Evolutionary conservation across 257 asterid genomes (phyloP), one percentile per base, ranked within the genome.

Genomic region (Anisodus acutangulus): DNA sequence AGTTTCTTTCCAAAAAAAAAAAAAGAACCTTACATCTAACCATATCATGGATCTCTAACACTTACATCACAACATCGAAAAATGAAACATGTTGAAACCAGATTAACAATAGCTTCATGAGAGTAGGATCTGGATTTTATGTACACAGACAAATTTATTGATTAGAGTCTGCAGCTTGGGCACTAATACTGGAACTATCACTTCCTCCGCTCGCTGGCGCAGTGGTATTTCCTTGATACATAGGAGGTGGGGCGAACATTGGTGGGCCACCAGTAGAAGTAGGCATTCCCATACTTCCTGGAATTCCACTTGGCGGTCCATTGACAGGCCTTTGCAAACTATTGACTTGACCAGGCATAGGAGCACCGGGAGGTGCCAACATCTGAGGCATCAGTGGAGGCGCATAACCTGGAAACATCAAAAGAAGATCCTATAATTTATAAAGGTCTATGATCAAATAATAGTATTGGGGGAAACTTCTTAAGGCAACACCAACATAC

Each of bases 301-400:
- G 93, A 85, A 85, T 76, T 78, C 93, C 91, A n/a, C 93, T 93
- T 45, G 94, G 93, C 26, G 88, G 88, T 41, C 45, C 45, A 5
- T 85, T 84, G 26, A 83, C 19, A 2, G 97, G 97, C 87, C 97
- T 90, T 80, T 89, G 99, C 55, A 89, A 88, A 54, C 94, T 93
- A 55, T 93, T 94, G 86, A 90, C 82, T 83, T 94, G 98, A 79
- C 95, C 95, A 1, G 95, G 94, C 53, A 88, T 19, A 37, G 93
- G 93, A 43, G 94, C 90, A 83, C 93, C 93, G 0, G 93, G 97
- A 68, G 98, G 98, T 63, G 92, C 89, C 81, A 86, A 12, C 97
- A 93, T 94, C 69, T 88, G 92, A 47, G 90, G 92, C 95, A 93
- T 89, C 8, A 51, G 88, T 54, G 88, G 92, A 76, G 86, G 66